These are phyloP conservation scores for Cyclocybe cylindracea DNA, from an alignment of 768 basidiomycete species.

Conservation along the genomic window DNA sequence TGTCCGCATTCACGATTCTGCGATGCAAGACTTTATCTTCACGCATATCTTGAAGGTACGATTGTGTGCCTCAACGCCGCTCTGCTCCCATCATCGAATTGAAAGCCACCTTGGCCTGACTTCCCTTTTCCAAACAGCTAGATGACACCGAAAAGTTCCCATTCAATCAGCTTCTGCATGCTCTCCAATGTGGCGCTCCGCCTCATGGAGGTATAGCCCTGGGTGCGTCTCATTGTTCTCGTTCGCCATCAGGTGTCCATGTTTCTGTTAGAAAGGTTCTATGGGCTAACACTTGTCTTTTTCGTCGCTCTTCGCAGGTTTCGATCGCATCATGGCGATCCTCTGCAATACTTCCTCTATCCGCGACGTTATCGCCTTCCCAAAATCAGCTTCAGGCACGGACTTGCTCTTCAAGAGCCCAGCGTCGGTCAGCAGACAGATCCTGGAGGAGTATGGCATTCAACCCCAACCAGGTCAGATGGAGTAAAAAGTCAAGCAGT, in stretches of 20 bases:
- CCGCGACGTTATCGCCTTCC: conserved; percentile 95
- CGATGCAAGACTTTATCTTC: conserved; percentile 86
- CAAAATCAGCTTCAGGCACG: conserved; percentile 81
- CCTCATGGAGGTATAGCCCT: conserved; percentile 96
- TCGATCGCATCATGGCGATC: conserved; percentile 92
- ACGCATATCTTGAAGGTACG: conserved; percentile 71
- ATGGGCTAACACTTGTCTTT: conserved; percentile 5
- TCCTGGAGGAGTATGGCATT: conserved; percentile 68
- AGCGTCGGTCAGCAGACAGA: conserved; percentile 50
- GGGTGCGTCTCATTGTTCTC: conserved; percentile 46
- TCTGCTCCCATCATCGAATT: conserved; percentile 1
- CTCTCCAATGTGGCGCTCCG: conserved; percentile 87
- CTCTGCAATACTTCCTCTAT: conserved; percentile 87
- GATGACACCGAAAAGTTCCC: conserved; percentile 68
- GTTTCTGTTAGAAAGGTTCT: conserved; percentile 10
- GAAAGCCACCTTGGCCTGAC: conserved; percentile 8
- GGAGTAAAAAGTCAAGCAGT: neutral
- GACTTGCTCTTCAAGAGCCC: conserved; percentile 93
- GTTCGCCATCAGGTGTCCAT: conserved; percentile 4
- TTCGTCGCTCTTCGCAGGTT: conserved; percentile 51
- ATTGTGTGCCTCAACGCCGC: neutral
- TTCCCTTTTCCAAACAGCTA: conserved; percentile 48
- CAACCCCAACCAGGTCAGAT: conserved; percentile 25
- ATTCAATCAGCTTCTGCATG: conserved; percentile 85
- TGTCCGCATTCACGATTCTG: conserved; percentile 87